Evolutionary conservation across 768 basidiomycete genomes (phyloP), one percentile per base, ranked within the genome.

Genomic region (Nidularia sp.): DNA sequence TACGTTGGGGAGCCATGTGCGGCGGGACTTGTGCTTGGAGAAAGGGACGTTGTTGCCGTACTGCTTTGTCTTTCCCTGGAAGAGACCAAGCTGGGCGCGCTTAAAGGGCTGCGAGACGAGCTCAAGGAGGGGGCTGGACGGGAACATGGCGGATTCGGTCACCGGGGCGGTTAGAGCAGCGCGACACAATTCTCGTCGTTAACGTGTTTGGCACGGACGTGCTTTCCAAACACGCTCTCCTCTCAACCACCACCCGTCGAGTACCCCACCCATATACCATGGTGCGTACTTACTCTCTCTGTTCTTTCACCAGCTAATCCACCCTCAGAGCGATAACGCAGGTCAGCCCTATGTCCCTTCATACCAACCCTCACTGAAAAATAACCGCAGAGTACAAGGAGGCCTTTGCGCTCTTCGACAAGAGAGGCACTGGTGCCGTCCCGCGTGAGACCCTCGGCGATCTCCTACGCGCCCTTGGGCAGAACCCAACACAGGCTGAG

Each of bases 401-500:
- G 70, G 95, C 95, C 1, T 98, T 98, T 62, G 94, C 97, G 44
- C 84, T 99, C 33, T 98, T 98, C 69, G 97, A 99, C 75, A 98
- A 98, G 76, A 86, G 86, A 58, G 97, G 97, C 35, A 91, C 88
- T 2, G 94, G 94, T 12, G 80, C 88, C 10, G 91, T 99, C 32
- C 89, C 94, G 0, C 75, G 89, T 2, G 90, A 94, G 55, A 87
- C 86, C 0, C 74, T 99, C 1, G 97, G 97, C 6, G 96, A 98
- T 67, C 81, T 99, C 7, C 73, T 99, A 12, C 83, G 97, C 43
- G 93, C 93, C 0, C 75, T 99, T 2, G 97, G 97, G 2, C 97
- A 98, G 74, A 99, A 99, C 67, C 97, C 97, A n/a, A 98, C 96
- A 0, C 97, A 98, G 67, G 86, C 90, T n/a, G 95, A 99, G 69